Evolutionary conservation across 1,139 yeast species (phyloP), one percentile per base, ranked within the genome.

Genomic region (Debaryomyces nepalensis): DNA sequence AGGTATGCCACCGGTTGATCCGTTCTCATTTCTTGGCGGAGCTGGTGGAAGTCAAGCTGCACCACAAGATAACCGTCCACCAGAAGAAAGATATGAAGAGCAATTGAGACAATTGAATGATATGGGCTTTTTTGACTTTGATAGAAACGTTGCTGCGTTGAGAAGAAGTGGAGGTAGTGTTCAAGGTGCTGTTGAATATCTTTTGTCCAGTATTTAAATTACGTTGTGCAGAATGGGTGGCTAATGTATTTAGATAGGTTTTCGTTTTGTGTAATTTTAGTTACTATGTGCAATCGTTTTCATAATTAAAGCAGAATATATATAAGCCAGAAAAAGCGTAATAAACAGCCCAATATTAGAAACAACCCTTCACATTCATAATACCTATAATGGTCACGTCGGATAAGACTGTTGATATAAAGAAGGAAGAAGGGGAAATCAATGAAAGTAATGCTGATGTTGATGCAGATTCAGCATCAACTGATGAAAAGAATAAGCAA

Each of bases 151-250:
- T 14, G 84, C 84, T 19, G 98, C 98, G 1, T 75, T 93, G 57
- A 82, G 97, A 70, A 82, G 98, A 67, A 82, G 95, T 44, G 98
- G 98, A 19, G 99, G 99, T 9, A 87, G 91, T 53, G 98, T 93
- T 14, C 97, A 93, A 66, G 98, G 98, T 31, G 99, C 99, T 10
- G 77, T 93, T 43, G 97, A 91, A 64, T 87, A 89, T 46, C 73
- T 93, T 55, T 77, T 93, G 47, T 84, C 46, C 26, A 49, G 42
- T 37, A 36, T 33, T 26, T 41, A 36, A 31, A 33, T 20, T 12
- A 4, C 7, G 21, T 19, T 21, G 14, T 18, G 14, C 10, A 16
- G 15, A 7, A 31, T 11, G 9, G n/a, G 19, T 31, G 6, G 27
- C 12, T 24, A 11, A 5, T 24, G 10, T 24, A 14, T 23, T 21